Base-by-base conservation (phyloP, 306 rosid species). In the Bauhinia variegata region DNA sequence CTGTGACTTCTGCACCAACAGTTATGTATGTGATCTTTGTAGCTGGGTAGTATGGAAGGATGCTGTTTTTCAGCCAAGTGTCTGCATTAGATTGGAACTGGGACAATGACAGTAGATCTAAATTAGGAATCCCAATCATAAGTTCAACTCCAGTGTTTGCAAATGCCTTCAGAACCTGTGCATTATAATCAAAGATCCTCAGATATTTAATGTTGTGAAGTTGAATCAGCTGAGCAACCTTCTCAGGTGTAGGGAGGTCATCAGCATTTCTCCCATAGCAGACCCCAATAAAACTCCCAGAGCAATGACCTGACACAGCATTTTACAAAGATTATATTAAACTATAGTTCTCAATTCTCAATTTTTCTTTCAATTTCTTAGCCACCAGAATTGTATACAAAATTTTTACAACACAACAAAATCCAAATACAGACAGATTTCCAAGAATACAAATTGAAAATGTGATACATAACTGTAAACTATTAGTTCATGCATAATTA, bases 231-330 rank as follows among this genome's bases (percentile, higher is more conserved):
- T 90, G 92, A 5, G 86, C 95, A 54, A 87, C 99, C 84, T 90
- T 93, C 68, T 90, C 96, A 10, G 97, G 96, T 42, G 96, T 87
- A 36, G 99, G 99, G 66, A 93, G 92, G 80, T 93, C 99, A 71
- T 93, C 99, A 1, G 97, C 99, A 56, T 78, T 90, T 83, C 99
- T 78, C 78, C 99, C 99, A 70, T 93, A 93, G 80, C 99, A 93
- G 49, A 93, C 82, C 70, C 99, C 99, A 37, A 93, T 59, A 33
- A 68, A 79, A 71, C 99, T 93, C 77, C 90, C 99, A 14, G 78
- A 59, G 82, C 97, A 90, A 38, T 73, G 62, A 78, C 81, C 96
- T 93, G 84, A 32, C 61, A 54, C 43, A 55, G 32, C 34, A 38
- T 54, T 56, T 71, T 51, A 76, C 17, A 36, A 68, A 68, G 16